A percentile compares a stretch with the other conserved stretches of the same genome.
These are phyloP conservation scores for Cylindrotheca fusiformis DNA, from an alignment of 108 stramenopile species.

Conservation along the genomic window DNA sequence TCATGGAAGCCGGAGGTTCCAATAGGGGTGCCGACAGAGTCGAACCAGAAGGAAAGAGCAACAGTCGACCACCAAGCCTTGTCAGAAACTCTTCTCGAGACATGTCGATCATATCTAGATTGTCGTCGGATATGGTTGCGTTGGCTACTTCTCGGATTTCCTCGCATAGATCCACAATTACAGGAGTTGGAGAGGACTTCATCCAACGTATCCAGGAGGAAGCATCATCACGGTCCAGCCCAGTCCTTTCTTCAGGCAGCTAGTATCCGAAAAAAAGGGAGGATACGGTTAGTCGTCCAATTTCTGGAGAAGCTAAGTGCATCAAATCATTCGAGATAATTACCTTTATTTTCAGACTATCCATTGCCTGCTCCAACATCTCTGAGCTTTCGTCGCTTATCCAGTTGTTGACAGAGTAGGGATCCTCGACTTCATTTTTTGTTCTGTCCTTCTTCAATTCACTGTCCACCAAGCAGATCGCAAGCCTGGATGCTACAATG, in stretches of 20 bases:
- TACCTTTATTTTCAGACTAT: slow-evolving; percentile 40
- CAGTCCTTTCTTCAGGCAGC: slow-evolving; percentile 30
- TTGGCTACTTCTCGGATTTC: slow-evolving; percentile 32
- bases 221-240: slow-evolving; percentile 47
- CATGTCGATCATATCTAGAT: slow-evolving; percentile 41
- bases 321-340: neutral
- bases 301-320: neutral
- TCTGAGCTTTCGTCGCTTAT: slow-evolving; percentile 65
- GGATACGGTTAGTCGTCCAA: neutral
- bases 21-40: slow-evolving; percentile 42
- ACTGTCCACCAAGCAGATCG: slow-evolving; percentile 58
- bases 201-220: slow-evolving; percentile 77
- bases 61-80: slow-evolving; percentile 54
- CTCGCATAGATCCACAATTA: slow-evolving; percentile 62
- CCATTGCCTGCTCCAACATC: slow-evolving; percentile 48
- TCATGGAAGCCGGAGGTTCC: slow-evolving; percentile 59
- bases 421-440: slow-evolving; percentile 34
- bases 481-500: slow-evolving; percentile 42
- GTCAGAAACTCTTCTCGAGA: slow-evolving; percentile 47
- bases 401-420: slow-evolving; percentile 68
- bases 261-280: neutral
- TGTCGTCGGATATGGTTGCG: slow-evolving; percentile 36
- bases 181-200: slow-evolving; percentile 58
- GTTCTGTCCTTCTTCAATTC: slow-evolving; percentile 60
- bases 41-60: slow-evolving; percentile 68